Evolutionary conservation across 148 eudicot genomes (phyloP), one percentile per base, ranked within the genome.

Genomic region (Cornus kousa): DNA sequence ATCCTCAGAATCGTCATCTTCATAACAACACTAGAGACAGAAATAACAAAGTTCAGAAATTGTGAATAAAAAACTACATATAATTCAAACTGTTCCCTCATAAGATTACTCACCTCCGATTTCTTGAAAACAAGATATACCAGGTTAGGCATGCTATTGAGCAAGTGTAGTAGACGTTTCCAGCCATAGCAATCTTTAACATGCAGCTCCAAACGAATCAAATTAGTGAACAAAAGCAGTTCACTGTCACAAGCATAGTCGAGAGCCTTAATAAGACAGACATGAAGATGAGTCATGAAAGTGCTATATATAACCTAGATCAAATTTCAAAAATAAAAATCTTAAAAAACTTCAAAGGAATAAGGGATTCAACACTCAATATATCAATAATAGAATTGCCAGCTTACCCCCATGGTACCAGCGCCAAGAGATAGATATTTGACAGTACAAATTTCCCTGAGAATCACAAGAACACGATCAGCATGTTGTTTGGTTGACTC

Each of bases 121-220:
- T 40, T 78, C 23, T 66, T 16, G 22, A 78, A 33, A 31, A 62
- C 55, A 10, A 78, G 23, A 70, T 19, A 7, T 32, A 9, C 37
- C 40, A 72, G 39, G 23, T 39, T 59, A 6, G 76, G 76, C 19
- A 48, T 59, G 40, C 70, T 37, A 53, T n/a, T 4, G 20, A 78
- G 81, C 31, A 78, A 72, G 55, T 72, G 17, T 24, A 59, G 70
- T 48, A 60, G 40, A 59, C 32, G 14, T 65, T 64, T 72, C 67
- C 75, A 66, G 6, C 50, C 22, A 65, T 14, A 33, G 55, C 13
- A 6, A 50, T 71, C n/a, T 4, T 72, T 20, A 24, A 72, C 50
- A 64, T 19, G 55, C 68, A 78, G 46, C 59, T 78, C 66, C 76
- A 78, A 46, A 23, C 6, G 33, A 57, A 68, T 78, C 76, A 78